Evolutionary conservation across 2,329 filamentous ascomycete genomes (phyloP).

Genomic region (Ophiocordyceps camponoti-leonardi): DNA sequence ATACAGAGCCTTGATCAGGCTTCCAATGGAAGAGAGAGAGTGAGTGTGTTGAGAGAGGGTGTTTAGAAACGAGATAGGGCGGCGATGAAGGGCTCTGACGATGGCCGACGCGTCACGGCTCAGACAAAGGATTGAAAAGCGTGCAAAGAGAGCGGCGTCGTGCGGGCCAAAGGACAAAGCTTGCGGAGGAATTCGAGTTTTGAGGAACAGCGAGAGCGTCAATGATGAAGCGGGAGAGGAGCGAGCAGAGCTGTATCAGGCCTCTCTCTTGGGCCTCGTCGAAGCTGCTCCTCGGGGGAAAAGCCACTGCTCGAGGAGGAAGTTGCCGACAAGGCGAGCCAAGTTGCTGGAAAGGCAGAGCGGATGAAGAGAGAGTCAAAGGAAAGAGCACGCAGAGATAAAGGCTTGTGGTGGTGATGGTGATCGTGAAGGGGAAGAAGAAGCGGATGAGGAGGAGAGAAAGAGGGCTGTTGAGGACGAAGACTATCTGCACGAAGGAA

Average conservation of each 20-base stretch:
- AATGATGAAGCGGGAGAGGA: background rate
- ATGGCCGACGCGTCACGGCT: conserved; percentile 3
- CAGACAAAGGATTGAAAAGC: conserved; percentile 1
- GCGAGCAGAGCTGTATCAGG: background rate
- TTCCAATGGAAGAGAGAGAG: conserved; percentile 7
- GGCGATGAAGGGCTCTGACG: conserved; percentile 2
- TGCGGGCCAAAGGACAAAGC: background rate
- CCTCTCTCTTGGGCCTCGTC: background rate
- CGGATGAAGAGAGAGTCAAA: background rate
- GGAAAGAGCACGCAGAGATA: background rate
- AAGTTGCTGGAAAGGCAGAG: background rate
- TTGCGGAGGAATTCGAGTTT: background rate
- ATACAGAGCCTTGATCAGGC: conserved; percentile 16
- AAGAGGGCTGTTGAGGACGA: background rate
- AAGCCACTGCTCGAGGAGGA: background rate
- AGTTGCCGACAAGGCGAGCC: background rate
- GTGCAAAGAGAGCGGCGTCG: conserved; percentile 1
- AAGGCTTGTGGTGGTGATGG: background rate
- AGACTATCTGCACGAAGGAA: background rate
- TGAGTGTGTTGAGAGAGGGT: conserved; percentile 3
- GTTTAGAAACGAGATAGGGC: conserved; percentile 2
- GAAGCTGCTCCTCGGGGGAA: background rate
- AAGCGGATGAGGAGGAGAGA: background rate
- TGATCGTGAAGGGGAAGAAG: background rate
- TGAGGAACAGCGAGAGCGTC: background rate